A percentile compares a stretch with the other conserved stretches of the same genome.
These are phyloP conservation scores for Boletus sensibilis DNA, from an alignment of 768 basidiomycete species.

Conservation along the genomic window DNA sequence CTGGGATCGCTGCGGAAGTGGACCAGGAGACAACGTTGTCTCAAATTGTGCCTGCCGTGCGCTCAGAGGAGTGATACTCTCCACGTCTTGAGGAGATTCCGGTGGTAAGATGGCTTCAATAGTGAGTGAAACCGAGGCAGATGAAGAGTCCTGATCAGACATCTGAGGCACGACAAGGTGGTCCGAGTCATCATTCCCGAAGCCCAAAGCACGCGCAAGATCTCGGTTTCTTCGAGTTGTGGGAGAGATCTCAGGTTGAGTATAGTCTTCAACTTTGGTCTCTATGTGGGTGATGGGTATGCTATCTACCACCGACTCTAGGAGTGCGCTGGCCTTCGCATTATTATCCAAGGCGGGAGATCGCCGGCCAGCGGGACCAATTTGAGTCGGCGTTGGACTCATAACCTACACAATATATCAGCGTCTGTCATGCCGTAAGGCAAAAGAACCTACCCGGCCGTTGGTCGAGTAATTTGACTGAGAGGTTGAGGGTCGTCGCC, in stretches of 20 bases:
- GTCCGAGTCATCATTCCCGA: slow-evolving; percentile 49
- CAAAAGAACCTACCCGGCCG: slow-evolving; percentile 41
- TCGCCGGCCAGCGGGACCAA: slow-evolving; percentile 29
- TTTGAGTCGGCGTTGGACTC: slow-evolving; percentile 49
- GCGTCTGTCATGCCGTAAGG: not conserved
- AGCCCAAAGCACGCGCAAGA: slow-evolving; percentile 69
- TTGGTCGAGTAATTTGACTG: slow-evolving; percentile 70
- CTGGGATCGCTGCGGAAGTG: slow-evolving; percentile 28
- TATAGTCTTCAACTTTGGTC: slow-evolving; percentile 25
- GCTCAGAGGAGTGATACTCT: slow-evolving; percentile 6
- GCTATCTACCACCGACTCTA: slow-evolving; percentile 60
- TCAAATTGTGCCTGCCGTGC: slow-evolving; percentile 2
- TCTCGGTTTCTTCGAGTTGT: slow-evolving; percentile 66
- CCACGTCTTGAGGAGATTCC: slow-evolving; percentile 19
- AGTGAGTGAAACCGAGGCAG: slow-evolving; percentile 36
- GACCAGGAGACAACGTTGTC: slow-evolving; percentile 15
- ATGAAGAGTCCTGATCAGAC: slow-evolving; percentile 26
- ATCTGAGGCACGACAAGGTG: slow-evolving; percentile 22
- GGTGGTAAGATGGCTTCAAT: slow-evolving; percentile 33
- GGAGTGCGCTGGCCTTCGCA: slow-evolving; percentile 61
- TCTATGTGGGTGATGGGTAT: slow-evolving; percentile 43
- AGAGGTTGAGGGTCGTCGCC: slow-evolving; percentile 78
- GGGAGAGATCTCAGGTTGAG: slow-evolving; percentile 42
- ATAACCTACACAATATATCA: slow-evolving; percentile 43
- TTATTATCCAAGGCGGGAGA: slow-evolving; percentile 46